Conservation (phyloP, 768 basidiomycete species). For the Russula dissimulans region DNA sequence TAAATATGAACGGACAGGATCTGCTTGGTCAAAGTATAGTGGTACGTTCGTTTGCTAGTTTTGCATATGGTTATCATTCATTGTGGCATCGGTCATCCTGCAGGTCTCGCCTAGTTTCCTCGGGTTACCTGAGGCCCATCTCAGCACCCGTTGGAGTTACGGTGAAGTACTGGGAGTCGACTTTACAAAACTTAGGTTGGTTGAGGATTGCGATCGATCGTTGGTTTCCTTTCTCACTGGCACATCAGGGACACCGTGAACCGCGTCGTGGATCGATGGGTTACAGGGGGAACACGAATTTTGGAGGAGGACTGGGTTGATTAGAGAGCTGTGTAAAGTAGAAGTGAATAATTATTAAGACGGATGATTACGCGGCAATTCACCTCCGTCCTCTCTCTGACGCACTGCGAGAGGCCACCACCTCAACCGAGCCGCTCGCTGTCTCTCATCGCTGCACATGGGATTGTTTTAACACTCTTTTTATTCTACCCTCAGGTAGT, state of each 20-base stretch:
- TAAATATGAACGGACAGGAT: background rate
- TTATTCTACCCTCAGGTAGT: constrained; percentile 10
- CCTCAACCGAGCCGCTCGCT: constrained; percentile 18
- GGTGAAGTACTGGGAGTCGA: background rate
- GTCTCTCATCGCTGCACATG: constrained; percentile 17
- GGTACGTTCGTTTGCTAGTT: background rate
- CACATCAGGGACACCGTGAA: background rate
- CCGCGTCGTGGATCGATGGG: background rate
- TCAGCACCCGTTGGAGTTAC: background rate
- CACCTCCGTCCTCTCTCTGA: constrained; percentile 18
- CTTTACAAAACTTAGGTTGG: background rate
- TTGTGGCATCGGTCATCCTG: background rate
- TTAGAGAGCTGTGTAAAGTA: too few relatives aligned
- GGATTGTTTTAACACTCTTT: constrained; percentile 13
- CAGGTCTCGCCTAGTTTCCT: constrained; percentile 12
- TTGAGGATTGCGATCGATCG: background rate
- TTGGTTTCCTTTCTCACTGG: background rate
- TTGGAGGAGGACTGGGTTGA: background rate
- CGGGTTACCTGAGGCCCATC: constrained; percentile 3
- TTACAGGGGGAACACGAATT: background rate
- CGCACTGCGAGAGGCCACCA: constrained; percentile 15
- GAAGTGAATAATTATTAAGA: too few relatives aligned
- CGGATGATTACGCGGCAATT: background rate
- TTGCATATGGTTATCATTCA: background rate
- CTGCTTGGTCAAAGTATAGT: constrained; percentile 5